These are phyloP conservation scores for Candida jianshihensis DNA, from an alignment of 805 yeast genomes.

Conservation along the genomic window DNA sequence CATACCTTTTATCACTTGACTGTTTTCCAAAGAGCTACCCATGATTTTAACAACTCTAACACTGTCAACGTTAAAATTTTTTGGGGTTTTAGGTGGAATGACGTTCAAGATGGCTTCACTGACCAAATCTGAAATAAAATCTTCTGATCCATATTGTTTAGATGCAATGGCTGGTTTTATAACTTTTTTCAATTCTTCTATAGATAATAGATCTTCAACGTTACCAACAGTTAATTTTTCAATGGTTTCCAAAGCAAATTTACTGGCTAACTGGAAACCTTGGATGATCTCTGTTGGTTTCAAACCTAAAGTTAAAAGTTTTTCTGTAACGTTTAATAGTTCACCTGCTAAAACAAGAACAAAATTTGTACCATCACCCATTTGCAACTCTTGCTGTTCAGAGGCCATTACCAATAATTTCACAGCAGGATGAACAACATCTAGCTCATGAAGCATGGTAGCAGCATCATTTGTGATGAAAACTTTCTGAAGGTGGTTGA, in stretches of 20 bases:
- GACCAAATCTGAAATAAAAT: conserved; percentile 65
- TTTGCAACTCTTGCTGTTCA: conserved; percentile 92
- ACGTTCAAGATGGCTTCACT: conserved; percentile 80
- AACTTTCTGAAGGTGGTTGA: conserved; percentile 77
- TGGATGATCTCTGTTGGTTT: conserved; percentile 89
- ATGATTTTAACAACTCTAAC: conserved; percentile 93
- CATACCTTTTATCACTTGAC: conserved; percentile 92
- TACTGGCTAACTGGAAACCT: conserved; percentile 86
- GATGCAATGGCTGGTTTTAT: conserved; percentile 86
- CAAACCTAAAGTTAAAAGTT: conserved; percentile 74
- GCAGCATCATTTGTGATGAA: conserved; percentile 97
- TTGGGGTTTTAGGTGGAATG: conserved; percentile 59
- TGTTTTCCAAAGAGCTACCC: conserved; percentile 75
- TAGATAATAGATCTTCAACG: conserved; percentile 48
- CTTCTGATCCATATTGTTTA: conserved; percentile 88
- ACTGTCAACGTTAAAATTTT: conserved; percentile 80
- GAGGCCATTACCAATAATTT: conserved; percentile 94
- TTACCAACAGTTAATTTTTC: conserved; percentile 58
- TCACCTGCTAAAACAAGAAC: conserved; percentile 93
- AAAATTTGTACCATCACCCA: conserved; percentile 94
- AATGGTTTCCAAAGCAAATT: conserved; percentile 60
- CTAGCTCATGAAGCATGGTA: conserved; percentile 88
- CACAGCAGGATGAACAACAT: conserved; percentile 95
- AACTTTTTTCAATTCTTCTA: conserved; percentile 57
- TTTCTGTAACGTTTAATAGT: conserved; percentile 78